Conservation (phyloP, 371 early-diverging fungal species). For the Mucor indicus region DNA sequence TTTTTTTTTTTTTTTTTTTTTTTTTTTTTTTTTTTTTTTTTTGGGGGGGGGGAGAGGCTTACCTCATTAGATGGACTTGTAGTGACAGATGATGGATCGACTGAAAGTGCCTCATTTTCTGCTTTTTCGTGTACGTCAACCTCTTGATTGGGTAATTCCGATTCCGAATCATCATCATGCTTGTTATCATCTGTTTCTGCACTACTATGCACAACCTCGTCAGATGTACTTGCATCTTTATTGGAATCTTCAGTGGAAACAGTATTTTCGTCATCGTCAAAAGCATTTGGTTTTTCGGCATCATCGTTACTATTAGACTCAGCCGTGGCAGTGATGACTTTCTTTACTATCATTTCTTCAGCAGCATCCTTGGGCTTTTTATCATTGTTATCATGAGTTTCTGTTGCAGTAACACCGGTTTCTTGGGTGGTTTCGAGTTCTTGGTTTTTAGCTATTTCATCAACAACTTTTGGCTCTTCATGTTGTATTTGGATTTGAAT, state of each 20-base stretch:
- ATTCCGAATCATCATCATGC: too few species aligned
- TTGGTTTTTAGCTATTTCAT: neutral
- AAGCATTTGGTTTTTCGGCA: too few species aligned
- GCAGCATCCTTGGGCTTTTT: neutral
- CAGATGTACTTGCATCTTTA: neutral
- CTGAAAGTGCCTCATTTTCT: neutral
- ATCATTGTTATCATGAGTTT: neutral
- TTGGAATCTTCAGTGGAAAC: neutral
- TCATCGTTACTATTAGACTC: too few species aligned
- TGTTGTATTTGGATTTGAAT: too few species aligned
- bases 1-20: too few species aligned
- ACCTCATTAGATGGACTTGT: too few species aligned
- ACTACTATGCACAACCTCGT: too few species aligned
- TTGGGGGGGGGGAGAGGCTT: too few species aligned
- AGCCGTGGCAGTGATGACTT: neutral
- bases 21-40: too few species aligned
- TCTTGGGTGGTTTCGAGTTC: neutral
- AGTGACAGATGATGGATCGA: neutral
- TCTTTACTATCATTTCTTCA: neutral
- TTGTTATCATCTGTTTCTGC: slow-evolving; percentile 2
- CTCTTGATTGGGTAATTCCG: neutral
- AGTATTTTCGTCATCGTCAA: too few species aligned
- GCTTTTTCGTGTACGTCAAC: neutral
- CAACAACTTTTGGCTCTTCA: too few species aligned
- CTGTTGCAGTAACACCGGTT: neutral